Base-by-base conservation (phyloP, 2,329 filamentous ascomycete species). In the Cercospora janseana region DNA sequence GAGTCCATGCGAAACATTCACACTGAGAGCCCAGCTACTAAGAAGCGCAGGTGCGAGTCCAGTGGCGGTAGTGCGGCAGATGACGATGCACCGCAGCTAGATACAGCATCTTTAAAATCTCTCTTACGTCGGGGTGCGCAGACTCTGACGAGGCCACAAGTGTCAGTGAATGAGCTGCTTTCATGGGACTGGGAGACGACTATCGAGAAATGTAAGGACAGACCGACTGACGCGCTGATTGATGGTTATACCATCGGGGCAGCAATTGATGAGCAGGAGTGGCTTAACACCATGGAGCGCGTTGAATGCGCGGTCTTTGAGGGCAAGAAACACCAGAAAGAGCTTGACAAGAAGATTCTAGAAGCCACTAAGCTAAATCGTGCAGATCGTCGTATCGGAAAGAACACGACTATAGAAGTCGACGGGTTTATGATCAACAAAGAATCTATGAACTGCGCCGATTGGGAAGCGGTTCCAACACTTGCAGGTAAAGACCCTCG, bases 401-500 rank as follows among this genome's bases (percentile, higher is more conserved):
- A 82, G 62, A 78, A 81, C 50, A 78, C 76, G 1, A 81, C 77
- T 0, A 76, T 83, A 28, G 76, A 78, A 69, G 66, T 81, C 1
- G 71, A 78, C 53, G 79, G 79, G 0, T 81, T 72, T 57, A 74
- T 74, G 2, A 74, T 83, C 44, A 75, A 67, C 47, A 83, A 82
- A 56, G 77, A 81, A 23, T 79, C 74, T 0, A 68, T 81, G 56
- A 66, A 67, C 7, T 80, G 78, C 51, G 71, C 63, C 2, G 69
- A 76, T 48, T 79, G 78, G 72, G 79, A 82, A 59, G 79, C 79
- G 3, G 78, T 82, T 1, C 77, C 79, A 1, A 81, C 79, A 0
- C 60, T 80, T 35, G 75, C 76, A 4, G 78, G 78, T 21, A 80
- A 80, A 58, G 75, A 81, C 55, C 72, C 76, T 7, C 69, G 73